Evolutionary conservation across 305 asterid species (phyloP).

Genomic region (Fraxinus xanthoxyloides): DNA sequence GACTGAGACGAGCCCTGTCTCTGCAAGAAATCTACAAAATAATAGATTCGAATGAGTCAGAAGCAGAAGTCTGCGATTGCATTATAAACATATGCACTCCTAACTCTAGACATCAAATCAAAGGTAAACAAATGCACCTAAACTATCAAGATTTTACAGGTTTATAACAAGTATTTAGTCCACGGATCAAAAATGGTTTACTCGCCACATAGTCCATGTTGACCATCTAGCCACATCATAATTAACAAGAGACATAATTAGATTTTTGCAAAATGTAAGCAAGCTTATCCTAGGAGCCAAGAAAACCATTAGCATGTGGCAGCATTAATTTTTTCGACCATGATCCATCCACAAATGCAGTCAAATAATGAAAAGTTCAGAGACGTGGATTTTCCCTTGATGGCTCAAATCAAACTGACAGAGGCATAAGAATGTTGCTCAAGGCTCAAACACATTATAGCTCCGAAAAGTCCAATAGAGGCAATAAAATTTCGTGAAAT

Average conservation of each 20-base stretch:
- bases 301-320: background rate
- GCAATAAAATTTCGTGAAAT: background rate
- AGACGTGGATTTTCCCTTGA: background rate
- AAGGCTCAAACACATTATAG: background rate
- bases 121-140: background rate
- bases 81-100: background rate
- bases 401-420: background rate
- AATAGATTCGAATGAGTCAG: conserved; percentile 1
- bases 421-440: background rate
- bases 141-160: background rate
- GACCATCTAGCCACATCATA: background rate
- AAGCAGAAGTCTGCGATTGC: background rate
- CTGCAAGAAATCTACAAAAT: conserved; percentile 60
- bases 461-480: background rate
- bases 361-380: background rate
- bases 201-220: background rate
- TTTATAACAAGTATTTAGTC: background rate
- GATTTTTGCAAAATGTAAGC: background rate
- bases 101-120: background rate
- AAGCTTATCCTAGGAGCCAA: background rate
- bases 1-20: conserved; percentile 77
- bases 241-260: background rate
- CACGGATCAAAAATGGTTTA: background rate
- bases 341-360: background rate
- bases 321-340: background rate